phyloP scores from a whole-genome alignment of 345 rosid genomes.

The Pistacia vera region DNA sequence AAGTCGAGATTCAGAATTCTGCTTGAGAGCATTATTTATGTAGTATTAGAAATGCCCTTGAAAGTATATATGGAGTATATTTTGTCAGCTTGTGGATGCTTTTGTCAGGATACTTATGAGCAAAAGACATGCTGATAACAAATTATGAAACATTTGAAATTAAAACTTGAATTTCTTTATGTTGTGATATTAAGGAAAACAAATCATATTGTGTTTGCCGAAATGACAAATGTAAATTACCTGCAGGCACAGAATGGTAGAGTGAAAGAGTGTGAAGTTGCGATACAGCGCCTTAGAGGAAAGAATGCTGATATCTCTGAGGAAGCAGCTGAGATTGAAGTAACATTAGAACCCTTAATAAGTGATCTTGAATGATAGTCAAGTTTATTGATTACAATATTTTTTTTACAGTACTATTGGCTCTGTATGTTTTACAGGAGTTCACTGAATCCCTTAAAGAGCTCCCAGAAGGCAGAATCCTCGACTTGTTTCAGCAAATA shows the following conservation, averaged over 20 bases:
- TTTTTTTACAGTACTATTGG: too few species aligned
- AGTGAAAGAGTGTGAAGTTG: constrained; percentile 32
- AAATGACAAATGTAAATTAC: not conserved
- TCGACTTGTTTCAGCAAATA: not conserved
- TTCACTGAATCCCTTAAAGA: not conserved
- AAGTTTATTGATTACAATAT: too few species aligned
- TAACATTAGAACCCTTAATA: not conserved
- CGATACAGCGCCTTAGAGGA: constrained; percentile 44
- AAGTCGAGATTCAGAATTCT: not conserved
- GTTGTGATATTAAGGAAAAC: too few species aligned
- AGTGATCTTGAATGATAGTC: too few species aligned
- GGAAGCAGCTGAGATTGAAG: constrained; percentile 55
- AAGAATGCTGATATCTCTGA: constrained; percentile 34
- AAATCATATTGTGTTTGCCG: not conserved
- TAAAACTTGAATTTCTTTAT: not conserved
- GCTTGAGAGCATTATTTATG: not conserved
- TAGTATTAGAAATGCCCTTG: not conserved
- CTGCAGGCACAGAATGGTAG: constrained; percentile 46
- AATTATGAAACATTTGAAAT: not conserved
- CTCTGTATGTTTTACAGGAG: not conserved
- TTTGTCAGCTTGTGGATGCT: not conserved
- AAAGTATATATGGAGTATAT: not conserved
- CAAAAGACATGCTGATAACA: not conserved
- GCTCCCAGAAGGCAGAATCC: not conserved
- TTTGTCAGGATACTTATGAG: not conserved